These are phyloP conservation scores for Fabrea salina DNA, from an alignment of 169 alveolate species.

Conservation along the genomic window DNA sequence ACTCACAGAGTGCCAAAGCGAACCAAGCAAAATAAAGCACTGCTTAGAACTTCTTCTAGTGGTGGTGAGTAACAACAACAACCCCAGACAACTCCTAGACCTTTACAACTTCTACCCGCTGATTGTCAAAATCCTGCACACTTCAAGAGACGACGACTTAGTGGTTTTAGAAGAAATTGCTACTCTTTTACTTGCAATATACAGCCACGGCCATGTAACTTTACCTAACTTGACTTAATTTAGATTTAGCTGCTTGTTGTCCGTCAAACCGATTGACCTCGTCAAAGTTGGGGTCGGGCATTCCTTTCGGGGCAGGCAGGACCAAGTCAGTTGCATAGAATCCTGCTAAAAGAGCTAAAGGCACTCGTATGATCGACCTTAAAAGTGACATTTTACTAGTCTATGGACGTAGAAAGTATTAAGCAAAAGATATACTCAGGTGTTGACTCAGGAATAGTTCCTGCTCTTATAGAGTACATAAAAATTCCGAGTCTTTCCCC, in stretches of 20 bases:
- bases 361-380: too few species aligned
- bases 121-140: conserved; percentile 20
- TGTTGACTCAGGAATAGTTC: conserved; percentile 38
- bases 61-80: background rate
- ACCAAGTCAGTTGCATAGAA: too few species aligned
- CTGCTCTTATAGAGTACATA: conserved; percentile 59
- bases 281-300: too few species aligned
- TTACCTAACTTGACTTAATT: too few species aligned
- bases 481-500: conserved; percentile 74
- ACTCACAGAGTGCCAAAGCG: background rate
- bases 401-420: background rate
- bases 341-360: too few species aligned
- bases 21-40: conserved; percentile 8
- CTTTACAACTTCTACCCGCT: conserved; percentile 1
- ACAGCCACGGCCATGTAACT: background rate
- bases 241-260: too few species aligned
- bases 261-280: too few species aligned
- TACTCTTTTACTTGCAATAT: conserved; percentile 1
- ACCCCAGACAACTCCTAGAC: conserved; percentile 26
- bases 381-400: too few species aligned
- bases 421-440: background rate
- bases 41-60: background rate
- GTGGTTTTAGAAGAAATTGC: conserved; percentile 32
- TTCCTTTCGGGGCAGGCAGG: too few species aligned
- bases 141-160: conserved; percentile 4